Base-by-base conservation (phyloP, 192 early-diverging fungal species). In the Umbelopsis ramanniana region DNA sequence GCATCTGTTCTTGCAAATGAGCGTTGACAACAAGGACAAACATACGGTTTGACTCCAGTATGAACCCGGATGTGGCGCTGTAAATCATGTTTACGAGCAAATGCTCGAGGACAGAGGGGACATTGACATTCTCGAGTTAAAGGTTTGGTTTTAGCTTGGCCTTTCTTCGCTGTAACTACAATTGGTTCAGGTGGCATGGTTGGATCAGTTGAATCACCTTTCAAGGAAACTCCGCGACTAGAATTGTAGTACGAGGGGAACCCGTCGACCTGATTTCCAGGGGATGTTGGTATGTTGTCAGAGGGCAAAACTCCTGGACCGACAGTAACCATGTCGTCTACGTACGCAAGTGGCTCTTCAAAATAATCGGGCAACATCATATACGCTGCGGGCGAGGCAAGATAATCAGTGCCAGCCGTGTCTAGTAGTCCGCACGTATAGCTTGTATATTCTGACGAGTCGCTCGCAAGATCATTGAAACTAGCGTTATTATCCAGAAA, bases 1-100 rank as follows among this genome's bases (percentile, higher is more conserved):
- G 93, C 93, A 82, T 95, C 92, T 10, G 90, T 91, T 21, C 93
- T 82, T 6, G 89, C 86, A 86, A 94, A 95, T 3, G 86, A 84
- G 40, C 87, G 83, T 46, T 83, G 70, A 76, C 94, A 95, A 22
- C 78, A 79, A 22, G 81, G 71, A 74, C 94, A 95, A 8, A 78
- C 75, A 82, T 92, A 92, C 0, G 93, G 90, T 46, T 88, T 90
- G 12, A 79, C 86, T 0, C 89, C 89, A 0, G 89, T 88, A 53
- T 90, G 89, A 14, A 88, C 84, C 40, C 89, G 80, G 37, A 83
- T 84, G 60, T 94, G 93, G 22, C 93, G 79, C 67, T 91, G 86
- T 29, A 92, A 79, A 84, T 94, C 93, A 73, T 94, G 93, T 71
- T 92, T 92, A 11, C 93, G 86, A 9, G 88, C 83, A 79, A 94